Conservation (phyloP, 2,329 filamentous ascomycete genomes). For the Hypoxylon rubiginosum region DNA sequence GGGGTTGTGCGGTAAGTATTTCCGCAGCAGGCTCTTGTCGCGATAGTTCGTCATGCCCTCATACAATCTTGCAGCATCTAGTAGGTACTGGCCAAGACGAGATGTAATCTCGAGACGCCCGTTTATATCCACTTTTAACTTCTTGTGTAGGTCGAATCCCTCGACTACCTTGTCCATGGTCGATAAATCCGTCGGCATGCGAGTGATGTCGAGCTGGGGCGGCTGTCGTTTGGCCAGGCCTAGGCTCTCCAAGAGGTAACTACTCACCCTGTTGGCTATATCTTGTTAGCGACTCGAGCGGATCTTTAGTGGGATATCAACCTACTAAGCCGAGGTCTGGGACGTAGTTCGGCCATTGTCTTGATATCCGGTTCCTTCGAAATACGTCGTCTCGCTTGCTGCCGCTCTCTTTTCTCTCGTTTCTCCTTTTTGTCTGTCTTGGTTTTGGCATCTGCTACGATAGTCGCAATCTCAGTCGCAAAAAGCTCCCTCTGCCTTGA, state of each 20-base stretch:
- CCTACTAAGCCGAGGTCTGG: neutral
- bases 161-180: neutral
- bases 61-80: slow-evolving; percentile 51
- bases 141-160: neutral
- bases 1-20: slow-evolving; percentile 35
- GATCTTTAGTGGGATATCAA: neutral
- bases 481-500: slow-evolving; percentile 50
- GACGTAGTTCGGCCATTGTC: too few species aligned
- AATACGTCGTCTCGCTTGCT: neutral
- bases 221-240: neutral
- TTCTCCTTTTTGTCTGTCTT: slow-evolving; percentile 7
- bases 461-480: slow-evolving; percentile 45
- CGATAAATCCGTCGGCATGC: neutral
- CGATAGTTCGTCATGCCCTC: slow-evolving; percentile 53
- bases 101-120: slow-evolving; percentile 21
- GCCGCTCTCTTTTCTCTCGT: neutral
- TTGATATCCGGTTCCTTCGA: neutral
- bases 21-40: slow-evolving; percentile 50
- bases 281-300: neutral
- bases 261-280: neutral
- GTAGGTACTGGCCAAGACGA: slow-evolving; percentile 48
- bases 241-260: neutral
- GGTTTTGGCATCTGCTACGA: neutral
- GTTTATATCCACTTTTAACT: neutral
- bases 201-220: neutral